Conservation (phyloP, 129 eudicot genomes). For the Ambrosia trifida region DNA sequence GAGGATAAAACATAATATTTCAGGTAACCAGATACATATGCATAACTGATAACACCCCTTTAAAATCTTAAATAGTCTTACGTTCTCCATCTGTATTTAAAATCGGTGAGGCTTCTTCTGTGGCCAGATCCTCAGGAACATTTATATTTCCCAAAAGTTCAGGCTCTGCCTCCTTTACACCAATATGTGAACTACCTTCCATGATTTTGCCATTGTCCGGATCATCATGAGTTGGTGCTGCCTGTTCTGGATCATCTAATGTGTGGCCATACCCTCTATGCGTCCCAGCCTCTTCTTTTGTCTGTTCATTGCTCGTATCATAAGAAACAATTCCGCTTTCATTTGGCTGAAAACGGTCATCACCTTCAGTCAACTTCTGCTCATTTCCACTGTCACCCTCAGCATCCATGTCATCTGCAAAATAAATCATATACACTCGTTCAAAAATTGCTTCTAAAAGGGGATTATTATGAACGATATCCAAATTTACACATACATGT, state of each 20-base stretch:
- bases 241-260: slow-evolving; percentile 4
- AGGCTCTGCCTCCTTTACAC: background rate
- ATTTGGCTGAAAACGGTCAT: slow-evolving; percentile 9
- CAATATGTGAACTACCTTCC: slow-evolving; percentile 14
- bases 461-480: background rate
- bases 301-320: slow-evolving; percentile 11
- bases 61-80: background rate
- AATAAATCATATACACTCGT: background rate
- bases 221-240: background rate
- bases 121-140: background rate
- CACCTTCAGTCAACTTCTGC: slow-evolving; percentile 18
- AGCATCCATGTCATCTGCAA: slow-evolving; percentile 28
- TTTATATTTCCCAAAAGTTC: slow-evolving; percentile 12
- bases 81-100: slow-evolving; percentile 5
- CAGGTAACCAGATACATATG: background rate
- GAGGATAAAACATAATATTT: background rate
- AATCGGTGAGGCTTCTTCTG: slow-evolving; percentile 1
- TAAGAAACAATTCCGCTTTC: background rate
- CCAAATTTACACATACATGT: slow-evolving; percentile 20
- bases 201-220: background rate
- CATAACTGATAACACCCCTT: background rate
- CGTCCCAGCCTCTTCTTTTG: slow-evolving; percentile 12
- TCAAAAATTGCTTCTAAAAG: background rate
- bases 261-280: background rate
- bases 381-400: slow-evolving; percentile 7